phyloP scores from a whole-genome alignment of 169 alveolate genomes.

The Amoebophrya sp. region DNA sequence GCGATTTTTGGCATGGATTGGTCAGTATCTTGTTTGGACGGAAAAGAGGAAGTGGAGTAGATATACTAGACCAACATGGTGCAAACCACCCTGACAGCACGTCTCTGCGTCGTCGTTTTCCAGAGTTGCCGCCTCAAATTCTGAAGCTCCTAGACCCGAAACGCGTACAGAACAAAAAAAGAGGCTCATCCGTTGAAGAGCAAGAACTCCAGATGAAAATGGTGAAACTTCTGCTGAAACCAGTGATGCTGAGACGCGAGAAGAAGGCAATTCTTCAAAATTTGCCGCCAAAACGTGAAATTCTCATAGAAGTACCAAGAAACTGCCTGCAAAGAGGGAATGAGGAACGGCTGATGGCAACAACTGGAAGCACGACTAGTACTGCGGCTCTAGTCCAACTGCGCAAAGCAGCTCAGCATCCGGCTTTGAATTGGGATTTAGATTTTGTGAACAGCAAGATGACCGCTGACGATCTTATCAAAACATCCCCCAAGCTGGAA shows the following conservation, averaged over 20 bases:
- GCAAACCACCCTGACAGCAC: neutral
- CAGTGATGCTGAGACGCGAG: neutral
- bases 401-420: neutral
- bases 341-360: neutral
- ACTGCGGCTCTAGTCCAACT: no score
- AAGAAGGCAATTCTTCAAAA: neutral
- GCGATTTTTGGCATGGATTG: neutral
- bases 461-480: neutral
- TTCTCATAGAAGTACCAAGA: neutral
- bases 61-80: neutral
- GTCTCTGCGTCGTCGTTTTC: neutral
- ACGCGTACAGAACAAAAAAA: neutral
- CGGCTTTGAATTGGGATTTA: neutral
- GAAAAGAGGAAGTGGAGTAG: neutral
- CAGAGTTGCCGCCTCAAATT: neutral
- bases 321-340: neutral
- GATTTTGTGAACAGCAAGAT: neutral
- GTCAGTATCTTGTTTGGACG: neutral
- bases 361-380: no score
- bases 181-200: no score
- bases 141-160: neutral
- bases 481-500: neutral
- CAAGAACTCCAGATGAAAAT: neutral
- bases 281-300: neutral
- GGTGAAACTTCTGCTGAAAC: neutral